Conservation (phyloP, 345 rosid genomes). For the Chamaenerion angustifolium region DNA sequence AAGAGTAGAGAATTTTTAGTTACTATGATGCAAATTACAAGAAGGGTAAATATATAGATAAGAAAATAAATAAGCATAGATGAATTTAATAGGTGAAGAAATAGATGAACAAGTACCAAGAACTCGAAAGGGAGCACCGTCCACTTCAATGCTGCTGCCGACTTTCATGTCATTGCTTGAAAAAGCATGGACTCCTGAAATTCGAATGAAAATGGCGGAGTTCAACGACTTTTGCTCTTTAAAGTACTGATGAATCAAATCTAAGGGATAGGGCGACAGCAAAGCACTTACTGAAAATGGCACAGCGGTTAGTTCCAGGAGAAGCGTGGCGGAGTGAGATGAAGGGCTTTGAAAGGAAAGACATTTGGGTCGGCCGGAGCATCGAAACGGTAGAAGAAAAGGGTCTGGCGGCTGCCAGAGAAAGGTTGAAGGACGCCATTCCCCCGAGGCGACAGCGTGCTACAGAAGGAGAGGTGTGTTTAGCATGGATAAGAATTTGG, state of each 20-base stretch:
- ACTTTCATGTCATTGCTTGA: constrained; percentile 85
- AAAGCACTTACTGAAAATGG: constrained; percentile 27
- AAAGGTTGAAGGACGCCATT: constrained; percentile 9
- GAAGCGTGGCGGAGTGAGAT: constrained; percentile 19
- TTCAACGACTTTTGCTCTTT: not conserved
- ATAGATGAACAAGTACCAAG: constrained; percentile 29
- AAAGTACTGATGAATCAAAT: not conserved
- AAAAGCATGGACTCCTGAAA: constrained; percentile 47
- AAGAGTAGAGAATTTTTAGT: too few relatives aligned
- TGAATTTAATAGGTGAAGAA: not conserved
- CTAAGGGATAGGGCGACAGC: not conserved
- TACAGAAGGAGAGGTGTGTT: too few relatives aligned
- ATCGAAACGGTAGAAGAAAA: constrained; percentile 9
- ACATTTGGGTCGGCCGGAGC: constrained; percentile 15
- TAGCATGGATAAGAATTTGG: too few relatives aligned
- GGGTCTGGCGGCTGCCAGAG: constrained; percentile 10
- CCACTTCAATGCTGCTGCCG: constrained; percentile 70
- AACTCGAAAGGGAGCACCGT: constrained; percentile 90
- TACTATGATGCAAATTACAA: too few relatives aligned
- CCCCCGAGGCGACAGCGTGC: too few relatives aligned
- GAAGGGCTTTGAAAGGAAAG: constrained; percentile 21
- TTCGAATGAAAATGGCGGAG: not conserved
- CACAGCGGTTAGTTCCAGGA: constrained; percentile 18
- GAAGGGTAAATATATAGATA: too few relatives aligned
- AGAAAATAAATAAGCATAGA: not conserved